Percentiles rank a stretch among this genome's conserved stretches.
Conservation (phyloP, 345 rosid genomes). For the rapeseed (Brassica napus) region Da-Ae NC_063452.1:19723501-19724000, state of each 20-base stretch:
- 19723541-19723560: conserved; percentile 24
- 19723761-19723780: background rate
- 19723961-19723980: conserved; percentile 70
- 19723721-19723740: conserved; percentile 17
- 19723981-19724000: conserved; percentile 48
- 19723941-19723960: conserved; percentile 93
- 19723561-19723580: conserved; percentile 24
- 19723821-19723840: conserved; percentile 67
- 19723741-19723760: background rate
- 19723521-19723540: background rate
- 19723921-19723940: conserved; percentile 83
- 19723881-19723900: conserved; percentile 66
- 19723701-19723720: background rate
- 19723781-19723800: conserved; percentile 49
- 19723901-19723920: conserved; percentile 83
- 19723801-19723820: conserved; percentile 76
- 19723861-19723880: conserved; percentile 96
- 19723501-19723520: background rate
- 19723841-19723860: conserved; percentile 76
- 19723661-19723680: background rate
- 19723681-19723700: background rate
- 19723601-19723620: conserved; percentile 14
- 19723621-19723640: background rate
- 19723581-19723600: conserved; percentile 24
- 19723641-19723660: conserved; percentile 6